Percentiles rank a stretch among this genome's conserved stretches.
phyloP scores from a whole-genome alignment of 306 rosid genomes.

The Delonix regia region DNA sequence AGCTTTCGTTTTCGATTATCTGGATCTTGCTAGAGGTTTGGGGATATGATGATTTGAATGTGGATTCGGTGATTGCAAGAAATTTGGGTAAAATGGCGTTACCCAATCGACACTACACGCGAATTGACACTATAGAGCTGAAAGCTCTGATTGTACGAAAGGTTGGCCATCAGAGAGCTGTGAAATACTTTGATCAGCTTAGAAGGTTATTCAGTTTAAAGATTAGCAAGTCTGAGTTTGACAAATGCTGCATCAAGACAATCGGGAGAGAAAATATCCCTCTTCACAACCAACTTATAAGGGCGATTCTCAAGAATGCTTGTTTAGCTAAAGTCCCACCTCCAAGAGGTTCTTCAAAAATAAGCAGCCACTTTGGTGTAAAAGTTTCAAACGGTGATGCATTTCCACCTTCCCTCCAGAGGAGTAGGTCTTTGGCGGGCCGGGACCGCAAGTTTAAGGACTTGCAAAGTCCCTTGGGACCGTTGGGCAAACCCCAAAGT shows the following conservation, averaged over 20 bases:
- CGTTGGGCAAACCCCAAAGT: conserved; percentile 61
- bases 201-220: conserved; percentile 63
- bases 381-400: conserved; percentile 64
- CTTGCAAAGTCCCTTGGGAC: conserved; percentile 62
- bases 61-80: conserved; percentile 30
- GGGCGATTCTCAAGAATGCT: conserved; percentile 75
- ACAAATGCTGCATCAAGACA: conserved; percentile 60
- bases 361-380: conserved; percentile 41
- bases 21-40: conserved; percentile 48
- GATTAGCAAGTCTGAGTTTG: conserved; percentile 76
- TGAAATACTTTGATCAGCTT: conserved; percentile 73
- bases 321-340: conserved; percentile 76
- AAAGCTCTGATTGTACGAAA: conserved; percentile 66
- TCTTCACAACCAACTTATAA: conserved; percentile 81
- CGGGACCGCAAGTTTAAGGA: conserved; percentile 55
- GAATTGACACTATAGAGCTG: conserved; percentile 73
- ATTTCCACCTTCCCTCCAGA: conserved; percentile 52
- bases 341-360: conserved; percentile 39
- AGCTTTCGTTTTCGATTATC: conserved; percentile 43
- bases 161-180: conserved; percentile 78
- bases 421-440: conserved; percentile 52
- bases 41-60: conserved; percentile 35
- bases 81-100: conserved; percentile 46
- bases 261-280: conserved; percentile 80
- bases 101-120: conserved; percentile 54